A percentile compares a stretch with the other conserved stretches of the same genome.
Evolutionary conservation across 2,329 filamentous ascomycete species (phyloP).

Genomic region (Immersiporthe knoxdaviesiana): DNA sequence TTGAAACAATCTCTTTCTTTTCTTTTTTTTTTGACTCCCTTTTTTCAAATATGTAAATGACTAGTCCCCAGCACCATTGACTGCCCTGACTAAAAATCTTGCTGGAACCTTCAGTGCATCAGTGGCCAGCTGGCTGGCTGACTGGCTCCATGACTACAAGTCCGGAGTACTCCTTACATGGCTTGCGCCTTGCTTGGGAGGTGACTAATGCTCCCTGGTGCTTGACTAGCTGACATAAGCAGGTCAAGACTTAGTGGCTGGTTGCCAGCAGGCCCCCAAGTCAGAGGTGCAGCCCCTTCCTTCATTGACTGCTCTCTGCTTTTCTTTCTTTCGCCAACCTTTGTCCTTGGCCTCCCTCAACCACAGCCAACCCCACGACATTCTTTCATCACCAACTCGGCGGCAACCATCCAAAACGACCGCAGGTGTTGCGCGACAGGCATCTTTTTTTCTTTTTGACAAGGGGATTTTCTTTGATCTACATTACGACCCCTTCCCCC

Average conservation of each 20-base stretch:
- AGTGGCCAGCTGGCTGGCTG: not conserved
- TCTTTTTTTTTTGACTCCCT: too few species aligned
- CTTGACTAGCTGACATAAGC: conserved; percentile 4
- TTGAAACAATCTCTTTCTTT: too few species aligned
- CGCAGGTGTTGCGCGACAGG: not conserved
- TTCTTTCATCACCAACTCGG: conserved; percentile 14
- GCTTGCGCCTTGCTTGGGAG: too few species aligned
- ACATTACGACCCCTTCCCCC: not conserved
- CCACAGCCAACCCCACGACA: not conserved
- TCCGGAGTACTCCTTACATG: too few species aligned
- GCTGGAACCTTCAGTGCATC: not conserved
- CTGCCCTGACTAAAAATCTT: not conserved
- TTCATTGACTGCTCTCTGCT: not conserved
- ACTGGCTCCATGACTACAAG: too few species aligned
- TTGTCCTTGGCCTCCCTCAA: not conserved
- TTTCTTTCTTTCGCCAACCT: not conserved
- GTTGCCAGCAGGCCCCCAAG: not conserved
- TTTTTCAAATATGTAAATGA: too few species aligned
- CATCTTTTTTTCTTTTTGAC: not conserved
- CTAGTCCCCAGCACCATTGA: too few species aligned
- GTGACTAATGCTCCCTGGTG: not conserved
- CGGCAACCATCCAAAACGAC: conserved; percentile 11
- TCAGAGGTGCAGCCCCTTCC: not conserved
- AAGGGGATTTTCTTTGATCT: not conserved
- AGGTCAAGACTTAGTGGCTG: not conserved